These are phyloP conservation scores for Rosa persica DNA, from an alignment of 306 rosid genomes.

Conservation along the genomic window DNA sequence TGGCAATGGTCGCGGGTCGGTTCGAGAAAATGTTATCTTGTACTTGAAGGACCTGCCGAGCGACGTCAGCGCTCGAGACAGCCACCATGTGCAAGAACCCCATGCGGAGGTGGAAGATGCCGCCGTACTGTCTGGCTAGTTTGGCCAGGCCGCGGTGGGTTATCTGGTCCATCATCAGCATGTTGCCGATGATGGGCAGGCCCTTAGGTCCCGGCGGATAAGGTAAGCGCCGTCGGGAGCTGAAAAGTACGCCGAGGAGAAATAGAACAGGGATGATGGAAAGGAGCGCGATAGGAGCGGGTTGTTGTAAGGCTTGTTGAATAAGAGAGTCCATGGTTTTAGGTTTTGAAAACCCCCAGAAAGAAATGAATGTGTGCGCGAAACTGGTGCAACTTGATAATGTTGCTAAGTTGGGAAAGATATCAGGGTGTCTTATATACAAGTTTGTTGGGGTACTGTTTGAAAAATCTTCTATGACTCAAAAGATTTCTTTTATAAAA, in stretches of 20 bases:
- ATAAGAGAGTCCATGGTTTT: conserved; percentile 33
- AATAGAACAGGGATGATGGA: conserved; percentile 31
- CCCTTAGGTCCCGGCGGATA: conserved; percentile 90
- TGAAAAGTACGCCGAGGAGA: conserved; percentile 15
- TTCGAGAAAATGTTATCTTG: conserved; percentile 79
- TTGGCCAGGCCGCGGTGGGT: conserved; percentile 79
- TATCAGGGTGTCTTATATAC: background rate
- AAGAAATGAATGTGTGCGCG: background rate
- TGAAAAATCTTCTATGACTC: background rate
- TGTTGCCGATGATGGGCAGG: conserved; percentile 73
- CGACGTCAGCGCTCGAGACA: conserved; percentile 51
- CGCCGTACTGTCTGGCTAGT: conserved; percentile 66
- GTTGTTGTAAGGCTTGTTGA: conserved; percentile 35
- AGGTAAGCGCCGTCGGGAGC: conserved; percentile 31
- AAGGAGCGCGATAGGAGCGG: conserved; percentile 20
- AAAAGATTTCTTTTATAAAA: background rate
- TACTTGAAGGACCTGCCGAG: conserved; percentile 76
- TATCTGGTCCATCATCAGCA: conserved; percentile 70
- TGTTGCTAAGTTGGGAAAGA: conserved; percentile 17
- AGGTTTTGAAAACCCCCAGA: background rate
- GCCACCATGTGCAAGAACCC: conserved; percentile 78
- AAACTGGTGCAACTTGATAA: conserved; percentile 4
- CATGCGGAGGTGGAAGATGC: conserved; percentile 70
- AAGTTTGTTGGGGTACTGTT: background rate
- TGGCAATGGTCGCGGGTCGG: conserved; percentile 81